phyloP scores from a whole-genome alignment of 2,329 filamentous ascomycete genomes.

The Fusarium temperatum region DNA sequence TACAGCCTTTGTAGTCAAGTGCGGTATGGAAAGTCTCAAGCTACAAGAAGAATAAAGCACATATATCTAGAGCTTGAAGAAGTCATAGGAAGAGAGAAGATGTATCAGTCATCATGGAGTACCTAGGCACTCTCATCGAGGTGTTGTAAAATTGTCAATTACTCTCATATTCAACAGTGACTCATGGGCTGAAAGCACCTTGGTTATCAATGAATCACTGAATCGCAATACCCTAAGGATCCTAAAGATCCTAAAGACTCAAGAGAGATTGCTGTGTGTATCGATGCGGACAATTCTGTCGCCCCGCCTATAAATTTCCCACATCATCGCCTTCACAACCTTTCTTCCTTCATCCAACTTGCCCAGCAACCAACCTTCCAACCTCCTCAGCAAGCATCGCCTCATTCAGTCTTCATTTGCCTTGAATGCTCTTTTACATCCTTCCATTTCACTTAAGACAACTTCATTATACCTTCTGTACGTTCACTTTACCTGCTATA shows the following conservation, averaged over 20 bases:
- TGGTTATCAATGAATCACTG: not conserved
- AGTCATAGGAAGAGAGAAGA: not conserved
- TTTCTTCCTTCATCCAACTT: not conserved
- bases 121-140: not conserved
- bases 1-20: not conserved
- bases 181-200: not conserved
- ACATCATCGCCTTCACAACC: not conserved
- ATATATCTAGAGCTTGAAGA: not conserved
- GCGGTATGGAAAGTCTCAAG: no score
- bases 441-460: accelerated
- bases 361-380: not conserved
- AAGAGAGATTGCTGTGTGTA: not conserved
- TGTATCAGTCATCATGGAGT: not conserved
- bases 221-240: not conserved
- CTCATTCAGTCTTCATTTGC: accelerated
- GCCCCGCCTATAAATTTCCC: not conserved
- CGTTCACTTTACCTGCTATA: no score
- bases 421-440: accelerated
- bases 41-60: not conserved
- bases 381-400: not conserved
- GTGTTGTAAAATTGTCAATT: not conserved
- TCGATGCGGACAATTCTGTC: not conserved
- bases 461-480: not conserved
- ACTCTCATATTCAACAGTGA: not conserved
- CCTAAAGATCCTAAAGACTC: not conserved